A percentile compares a stretch with the other conserved stretches of the same genome.
Evolutionary conservation across 305 asterid species (phyloP).

Genomic region (Rubia tinctorum): DNA sequence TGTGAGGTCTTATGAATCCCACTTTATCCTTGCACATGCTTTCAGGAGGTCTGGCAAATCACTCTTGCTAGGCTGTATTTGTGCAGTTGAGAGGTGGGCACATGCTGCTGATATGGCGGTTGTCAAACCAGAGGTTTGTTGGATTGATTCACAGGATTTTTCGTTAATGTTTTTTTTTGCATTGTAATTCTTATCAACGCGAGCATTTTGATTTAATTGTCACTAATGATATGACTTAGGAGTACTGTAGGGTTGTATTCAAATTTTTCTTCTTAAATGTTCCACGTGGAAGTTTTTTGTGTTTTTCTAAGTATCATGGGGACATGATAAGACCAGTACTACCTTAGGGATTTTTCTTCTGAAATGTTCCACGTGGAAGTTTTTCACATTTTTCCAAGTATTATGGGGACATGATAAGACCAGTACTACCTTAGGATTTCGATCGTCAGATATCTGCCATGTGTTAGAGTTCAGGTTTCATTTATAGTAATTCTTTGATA

Average conservation of each 20-base stretch:
- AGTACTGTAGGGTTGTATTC: background rate
- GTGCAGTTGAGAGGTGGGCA: background rate
- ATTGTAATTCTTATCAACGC: background rate
- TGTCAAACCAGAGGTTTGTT: slow-evolving; percentile 46
- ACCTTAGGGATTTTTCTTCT: background rate
- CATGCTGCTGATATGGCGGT: slow-evolving; percentile 28
- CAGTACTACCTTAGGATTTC: background rate
- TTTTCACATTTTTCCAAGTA: background rate
- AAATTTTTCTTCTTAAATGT: background rate
- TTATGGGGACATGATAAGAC: background rate
- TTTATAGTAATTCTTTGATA: background rate
- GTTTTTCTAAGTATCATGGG: slow-evolving; percentile 1
- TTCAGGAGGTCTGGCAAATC: background rate
- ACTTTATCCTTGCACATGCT: slow-evolving; percentile 1
- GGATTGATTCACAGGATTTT: slow-evolving; percentile 7
- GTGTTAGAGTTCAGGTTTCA: background rate
- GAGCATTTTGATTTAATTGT: background rate
- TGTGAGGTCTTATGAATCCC: slow-evolving; percentile 5
- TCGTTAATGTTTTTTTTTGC: background rate
- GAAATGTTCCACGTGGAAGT: background rate
- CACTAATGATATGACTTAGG: background rate
- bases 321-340: background rate
- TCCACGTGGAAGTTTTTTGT: background rate
- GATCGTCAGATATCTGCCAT: background rate
- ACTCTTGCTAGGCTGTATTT: background rate